Evolutionary conservation across 2,329 filamentous ascomycete species (phyloP).

Genomic region (Colletotrichum salicis): DNA sequence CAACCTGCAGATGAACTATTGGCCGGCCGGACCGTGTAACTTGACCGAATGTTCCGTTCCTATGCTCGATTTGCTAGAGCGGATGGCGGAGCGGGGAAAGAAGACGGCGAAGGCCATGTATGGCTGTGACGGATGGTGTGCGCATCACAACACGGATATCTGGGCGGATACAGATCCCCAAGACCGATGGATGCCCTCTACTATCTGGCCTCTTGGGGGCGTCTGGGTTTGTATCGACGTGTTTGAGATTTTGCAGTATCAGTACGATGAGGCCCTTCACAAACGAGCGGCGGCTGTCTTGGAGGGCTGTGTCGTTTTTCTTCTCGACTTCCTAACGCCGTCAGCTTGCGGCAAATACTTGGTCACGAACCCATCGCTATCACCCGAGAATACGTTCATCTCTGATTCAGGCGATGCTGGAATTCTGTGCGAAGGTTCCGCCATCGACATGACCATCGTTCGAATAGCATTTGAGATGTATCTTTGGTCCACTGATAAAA

Average conservation of each 20-base stretch:
- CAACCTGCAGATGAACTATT: slow-evolving; percentile 56
- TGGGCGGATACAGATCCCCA: slow-evolving; percentile 49
- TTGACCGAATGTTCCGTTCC: slow-evolving; percentile 31
- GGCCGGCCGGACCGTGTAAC: slow-evolving; percentile 41
- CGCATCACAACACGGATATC: slow-evolving; percentile 51
- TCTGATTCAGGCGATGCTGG: slow-evolving; percentile 48
- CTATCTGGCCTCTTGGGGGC: slow-evolving; percentile 52
- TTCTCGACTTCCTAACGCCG: slow-evolving; percentile 42
- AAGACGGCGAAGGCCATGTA: slow-evolving; percentile 48
- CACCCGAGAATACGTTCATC: slow-evolving; percentile 41
- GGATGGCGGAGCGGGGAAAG: slow-evolving; percentile 46
- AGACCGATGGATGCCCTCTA: slow-evolving; percentile 46
- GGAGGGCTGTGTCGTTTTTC: slow-evolving; percentile 44
- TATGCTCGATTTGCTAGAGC: slow-evolving; percentile 44
- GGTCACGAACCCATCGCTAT: slow-evolving; percentile 42
- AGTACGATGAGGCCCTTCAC: slow-evolving; percentile 44
- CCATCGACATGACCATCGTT: slow-evolving; percentile 54
- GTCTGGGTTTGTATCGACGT: slow-evolving; percentile 53
- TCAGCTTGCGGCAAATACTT: slow-evolving; percentile 40
- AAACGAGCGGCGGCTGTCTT: slow-evolving; percentile 41
- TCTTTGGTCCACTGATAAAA: slow-evolving; percentile 39
- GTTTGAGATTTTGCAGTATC: slow-evolving; percentile 50
- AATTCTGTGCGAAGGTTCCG: slow-evolving; percentile 54
- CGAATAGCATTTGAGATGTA: slow-evolving; percentile 37
- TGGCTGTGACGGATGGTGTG: slow-evolving; percentile 45